Conservation (phyloP, 352 stramenopile genomes). For the Phytophthora multivora region DNA sequence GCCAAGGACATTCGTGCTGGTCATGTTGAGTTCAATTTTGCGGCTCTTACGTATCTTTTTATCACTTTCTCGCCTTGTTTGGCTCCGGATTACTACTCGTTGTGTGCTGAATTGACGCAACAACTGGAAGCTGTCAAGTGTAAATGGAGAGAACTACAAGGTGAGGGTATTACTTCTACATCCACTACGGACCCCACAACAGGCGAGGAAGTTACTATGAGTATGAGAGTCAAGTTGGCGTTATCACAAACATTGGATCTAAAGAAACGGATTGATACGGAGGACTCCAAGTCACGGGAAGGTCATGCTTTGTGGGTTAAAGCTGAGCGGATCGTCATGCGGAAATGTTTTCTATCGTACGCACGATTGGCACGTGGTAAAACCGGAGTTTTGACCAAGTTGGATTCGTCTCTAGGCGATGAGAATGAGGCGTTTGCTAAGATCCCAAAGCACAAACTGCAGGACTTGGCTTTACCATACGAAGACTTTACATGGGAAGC, state of each 20-base stretch:
- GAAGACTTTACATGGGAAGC: conserved; percentile 74
- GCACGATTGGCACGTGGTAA: conserved; percentile 66
- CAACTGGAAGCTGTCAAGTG: conserved; percentile 57
- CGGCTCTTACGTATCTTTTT: conserved; percentile 72
- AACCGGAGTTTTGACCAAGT: conserved; percentile 57
- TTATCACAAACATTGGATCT: conserved; percentile 76
- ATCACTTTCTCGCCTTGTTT: conserved; percentile 60
- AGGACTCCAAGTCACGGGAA: conserved; percentile 64
- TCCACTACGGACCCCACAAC: conserved; percentile 2
- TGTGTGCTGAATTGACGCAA: conserved; percentile 57
- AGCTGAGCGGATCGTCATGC: conserved; percentile 69
- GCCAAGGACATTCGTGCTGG: conserved; percentile 70
- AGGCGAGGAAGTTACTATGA: conserved; percentile 41
- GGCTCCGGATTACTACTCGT: conserved; percentile 52
- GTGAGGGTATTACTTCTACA: conserved; percentile 4
- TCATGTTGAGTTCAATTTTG: conserved; percentile 82
- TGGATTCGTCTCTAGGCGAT: conserved; percentile 44
- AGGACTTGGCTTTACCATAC: conserved; percentile 59
- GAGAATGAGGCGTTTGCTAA: conserved; percentile 71
- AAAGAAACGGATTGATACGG: conserved; percentile 65
- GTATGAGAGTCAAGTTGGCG: conserved; percentile 66
- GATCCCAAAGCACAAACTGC: conserved; percentile 50
- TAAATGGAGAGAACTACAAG: conserved; percentile 70
- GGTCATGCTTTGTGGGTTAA: conserved; percentile 75
- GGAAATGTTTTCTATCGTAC: conserved; percentile 82